Evolutionary conservation across 495 filamentous ascomycete species (phyloP).

Genomic region (Aspergillus cristatus): DNA sequence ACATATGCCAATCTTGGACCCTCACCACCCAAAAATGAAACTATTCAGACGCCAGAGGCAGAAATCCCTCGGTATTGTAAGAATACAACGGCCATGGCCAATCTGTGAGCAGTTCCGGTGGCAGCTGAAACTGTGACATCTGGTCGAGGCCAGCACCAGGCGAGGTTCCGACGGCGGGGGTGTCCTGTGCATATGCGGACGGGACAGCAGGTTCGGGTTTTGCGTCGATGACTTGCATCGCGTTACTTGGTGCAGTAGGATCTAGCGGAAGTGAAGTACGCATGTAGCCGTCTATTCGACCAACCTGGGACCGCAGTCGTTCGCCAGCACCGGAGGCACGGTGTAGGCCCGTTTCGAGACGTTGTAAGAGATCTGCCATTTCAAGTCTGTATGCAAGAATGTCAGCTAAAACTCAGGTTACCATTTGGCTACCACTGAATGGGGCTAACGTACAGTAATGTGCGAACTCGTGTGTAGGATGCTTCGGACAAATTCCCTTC

Average conservation of each 20-base stretch:
- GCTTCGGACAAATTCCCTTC: slow-evolving; percentile 38
- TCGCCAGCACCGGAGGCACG: slow-evolving; percentile 29
- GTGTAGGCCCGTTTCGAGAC: slow-evolving; percentile 33
- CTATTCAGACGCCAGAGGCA: slow-evolving; percentile 19
- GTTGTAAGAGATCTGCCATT: slow-evolving; percentile 41
- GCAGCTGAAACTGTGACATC: slow-evolving; percentile 29
- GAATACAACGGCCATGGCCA: slow-evolving; percentile 35
- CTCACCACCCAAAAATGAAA: not conserved
- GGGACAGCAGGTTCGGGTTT: slow-evolving; percentile 10
- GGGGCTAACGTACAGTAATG: slow-evolving; percentile 23
- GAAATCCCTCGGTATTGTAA: slow-evolving; percentile 17
- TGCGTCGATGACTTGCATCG: slow-evolving; percentile 1
- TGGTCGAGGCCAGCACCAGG: slow-evolving; percentile 13
- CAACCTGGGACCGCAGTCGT: slow-evolving; percentile 33
- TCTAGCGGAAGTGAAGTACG: slow-evolving; percentile 18
- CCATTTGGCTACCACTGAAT: not conserved
- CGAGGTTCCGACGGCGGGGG: slow-evolving; percentile 3
- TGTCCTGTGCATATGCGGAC: slow-evolving; percentile 2
- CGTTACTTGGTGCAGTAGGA: slow-evolving; percentile 5
- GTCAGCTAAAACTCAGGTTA: not conserved
- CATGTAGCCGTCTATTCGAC: slow-evolving; percentile 42
- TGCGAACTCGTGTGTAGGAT: slow-evolving; percentile 34
- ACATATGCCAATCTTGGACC: not conserved
- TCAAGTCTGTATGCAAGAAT: slow-evolving; percentile 12
- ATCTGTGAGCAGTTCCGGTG: slow-evolving; percentile 24